Evolutionary conservation across 352 stramenopile genomes (phyloP).

Genomic region (Phytophthora pini): DNA sequence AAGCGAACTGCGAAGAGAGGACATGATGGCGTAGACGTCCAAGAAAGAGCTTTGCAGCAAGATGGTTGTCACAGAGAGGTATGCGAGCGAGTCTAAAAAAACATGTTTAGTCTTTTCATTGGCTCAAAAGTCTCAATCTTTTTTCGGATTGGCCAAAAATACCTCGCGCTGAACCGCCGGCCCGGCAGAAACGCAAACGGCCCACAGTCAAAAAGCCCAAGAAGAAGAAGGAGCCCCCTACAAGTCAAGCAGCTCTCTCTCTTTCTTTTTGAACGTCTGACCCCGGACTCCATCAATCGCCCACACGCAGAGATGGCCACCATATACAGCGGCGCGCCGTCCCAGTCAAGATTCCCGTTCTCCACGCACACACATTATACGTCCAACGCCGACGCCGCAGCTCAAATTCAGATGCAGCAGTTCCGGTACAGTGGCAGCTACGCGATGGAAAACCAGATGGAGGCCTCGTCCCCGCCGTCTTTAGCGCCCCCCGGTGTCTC

Average conservation of each 20-base stretch:
- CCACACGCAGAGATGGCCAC: conserved; percentile 52
- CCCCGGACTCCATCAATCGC: neutral
- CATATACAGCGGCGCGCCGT: conserved; percentile 70
- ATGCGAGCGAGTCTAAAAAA: neutral
- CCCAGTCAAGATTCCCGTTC: conserved; percentile 68
- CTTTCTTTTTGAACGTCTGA: neutral
- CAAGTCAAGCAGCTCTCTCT: neutral
- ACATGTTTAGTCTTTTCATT: conserved; percentile 12
- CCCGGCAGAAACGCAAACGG: conserved; percentile 12
- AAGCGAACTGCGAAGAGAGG: neutral
- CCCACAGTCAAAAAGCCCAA: conserved; percentile 36
- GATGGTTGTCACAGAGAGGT: conserved; percentile 6
- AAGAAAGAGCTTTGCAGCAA: too few relatives aligned
- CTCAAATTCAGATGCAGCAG: conserved; percentile 66
- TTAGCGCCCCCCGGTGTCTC: conserved; percentile 45
- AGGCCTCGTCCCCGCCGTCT: conserved; percentile 45
- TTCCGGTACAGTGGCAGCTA: conserved; percentile 56
- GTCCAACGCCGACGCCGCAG: conserved; percentile 43
- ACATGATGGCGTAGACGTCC: neutral
- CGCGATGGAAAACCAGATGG: conserved; percentile 47
- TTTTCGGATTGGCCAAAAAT: conserved; percentile 34
- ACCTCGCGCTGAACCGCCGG: conserved; percentile 30
- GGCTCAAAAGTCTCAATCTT: neutral
- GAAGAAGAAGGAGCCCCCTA: conserved; percentile 5
- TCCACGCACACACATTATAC: conserved; percentile 72